A percentile compares a stretch with the other conserved stretches of the same genome.
phyloP scores from a whole-genome alignment of 2,329 filamentous ascomycete genomes.

The Knoxdaviesia proteae region DNA sequence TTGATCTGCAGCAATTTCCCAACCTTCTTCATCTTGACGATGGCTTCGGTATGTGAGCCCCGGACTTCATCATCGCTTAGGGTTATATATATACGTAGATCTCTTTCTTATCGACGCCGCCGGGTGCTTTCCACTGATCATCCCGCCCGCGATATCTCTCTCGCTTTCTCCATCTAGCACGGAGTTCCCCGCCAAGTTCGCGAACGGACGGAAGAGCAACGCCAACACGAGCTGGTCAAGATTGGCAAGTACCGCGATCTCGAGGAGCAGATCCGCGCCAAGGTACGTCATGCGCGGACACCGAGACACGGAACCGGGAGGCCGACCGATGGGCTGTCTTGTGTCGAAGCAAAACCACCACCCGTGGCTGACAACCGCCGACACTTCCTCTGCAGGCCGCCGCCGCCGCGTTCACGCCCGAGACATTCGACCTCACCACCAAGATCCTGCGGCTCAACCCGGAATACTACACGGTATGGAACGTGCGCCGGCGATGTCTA shows the following conservation, averaged over 20 bases:
- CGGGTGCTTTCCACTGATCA: too few species aligned
- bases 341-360: not conserved
- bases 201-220: conserved; percentile 45
- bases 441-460: conserved; percentile 58
- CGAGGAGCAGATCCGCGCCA: conserved; percentile 44
- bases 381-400: conserved; percentile 11
- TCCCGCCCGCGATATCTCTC: too few species aligned
- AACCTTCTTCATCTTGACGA: too few species aligned
- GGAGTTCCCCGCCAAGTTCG: conserved; percentile 52
- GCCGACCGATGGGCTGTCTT: not conserved
- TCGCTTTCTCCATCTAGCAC: conserved; percentile 34
- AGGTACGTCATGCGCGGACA: conserved; percentile 21
- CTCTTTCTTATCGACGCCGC: too few species aligned
- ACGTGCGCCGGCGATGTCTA: conserved; percentile 57
- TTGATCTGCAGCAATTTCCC: too few species aligned
- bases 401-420: conserved; percentile 24
- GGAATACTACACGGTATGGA: conserved; percentile 85
- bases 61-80: too few species aligned
- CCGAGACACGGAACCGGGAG: not conserved
- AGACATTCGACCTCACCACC: conserved; percentile 48
- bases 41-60: too few species aligned
- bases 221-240: conserved; percentile 49
- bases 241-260: conserved; percentile 58
- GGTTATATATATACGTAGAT: too few species aligned
- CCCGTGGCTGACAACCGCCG: conserved; percentile 3